Conservation (phyloP, 257 asterid species). For the Vinca minor region DNA sequence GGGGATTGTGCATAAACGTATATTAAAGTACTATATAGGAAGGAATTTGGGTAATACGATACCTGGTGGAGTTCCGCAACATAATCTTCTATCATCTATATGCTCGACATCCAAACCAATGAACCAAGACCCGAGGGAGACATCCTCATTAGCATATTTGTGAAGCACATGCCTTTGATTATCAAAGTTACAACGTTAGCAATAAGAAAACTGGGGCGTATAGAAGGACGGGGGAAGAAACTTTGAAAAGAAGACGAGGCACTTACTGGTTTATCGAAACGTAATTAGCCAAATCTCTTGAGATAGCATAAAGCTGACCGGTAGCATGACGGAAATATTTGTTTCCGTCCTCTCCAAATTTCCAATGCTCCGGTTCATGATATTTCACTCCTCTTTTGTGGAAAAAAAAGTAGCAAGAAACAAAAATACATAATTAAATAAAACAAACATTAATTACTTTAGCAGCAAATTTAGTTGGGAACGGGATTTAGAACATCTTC, state of each 20-base stretch:
- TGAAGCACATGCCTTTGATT: conserved; percentile 59
- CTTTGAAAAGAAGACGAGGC: not conserved
- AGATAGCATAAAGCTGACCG: conserved; percentile 83
- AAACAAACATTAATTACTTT: not conserved
- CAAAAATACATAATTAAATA: not conserved
- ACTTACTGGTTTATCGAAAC: conserved; percentile 72
- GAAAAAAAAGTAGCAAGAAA: conserved; percentile 7
- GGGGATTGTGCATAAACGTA: too few relatives aligned
- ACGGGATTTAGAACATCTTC: conserved; percentile 16
- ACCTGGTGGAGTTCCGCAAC: conserved; percentile 98
- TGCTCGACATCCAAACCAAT: conserved; percentile 91
- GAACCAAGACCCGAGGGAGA: conserved; percentile 83
- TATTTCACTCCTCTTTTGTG: conserved; percentile 81
- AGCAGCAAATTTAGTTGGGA: not conserved
- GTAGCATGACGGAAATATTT: conserved; percentile 93
- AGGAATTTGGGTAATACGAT: conserved; percentile 4
- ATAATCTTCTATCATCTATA: conserved; percentile 80
- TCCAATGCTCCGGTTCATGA: conserved; percentile 95
- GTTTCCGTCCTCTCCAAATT: conserved; percentile 87
- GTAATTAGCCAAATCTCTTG: conserved; percentile 80
- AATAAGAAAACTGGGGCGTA: not conserved
- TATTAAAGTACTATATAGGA: too few relatives aligned
- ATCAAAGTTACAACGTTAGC: conserved; percentile 10
- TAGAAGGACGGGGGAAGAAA: not conserved
- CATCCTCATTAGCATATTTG: conserved; percentile 85